Percentiles rank a stretch among this genome's conserved stretches.
Evolutionary conservation across 140 eudicot genomes (phyloP).

Genomic region (Cichorium intybus): DNA sequence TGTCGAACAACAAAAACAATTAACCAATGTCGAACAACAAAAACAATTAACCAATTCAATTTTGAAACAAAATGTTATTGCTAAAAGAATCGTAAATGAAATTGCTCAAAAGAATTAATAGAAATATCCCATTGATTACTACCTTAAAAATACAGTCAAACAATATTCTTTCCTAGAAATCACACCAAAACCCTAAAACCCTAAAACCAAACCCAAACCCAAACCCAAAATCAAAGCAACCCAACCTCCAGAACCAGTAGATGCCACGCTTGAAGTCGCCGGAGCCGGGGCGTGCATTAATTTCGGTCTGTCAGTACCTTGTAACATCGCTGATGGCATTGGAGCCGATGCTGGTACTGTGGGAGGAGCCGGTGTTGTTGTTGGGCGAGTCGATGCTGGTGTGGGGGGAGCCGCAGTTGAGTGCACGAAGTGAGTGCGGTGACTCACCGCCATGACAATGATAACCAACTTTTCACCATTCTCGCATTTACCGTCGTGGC

Average conservation of each 20-base stretch:
- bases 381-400: not conserved
- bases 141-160: slow-evolving; percentile 4
- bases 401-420: slow-evolving; percentile 18
- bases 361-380: not conserved
- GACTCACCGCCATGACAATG: slow-evolving; percentile 42
- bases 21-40: not conserved
- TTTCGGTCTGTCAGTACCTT: slow-evolving; percentile 6
- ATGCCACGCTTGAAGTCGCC: slow-evolving; percentile 1
- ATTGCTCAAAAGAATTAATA: not conserved
- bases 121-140: slow-evolving; percentile 1
- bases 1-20: not conserved
- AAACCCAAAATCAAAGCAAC: slow-evolving; percentile 18
- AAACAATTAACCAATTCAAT: not conserved
- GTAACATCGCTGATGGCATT: slow-evolving; percentile 8
- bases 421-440: not conserved
- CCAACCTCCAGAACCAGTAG: slow-evolving; percentile 8
- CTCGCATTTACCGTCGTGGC: slow-evolving; percentile 46
- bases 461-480: slow-evolving; percentile 49
- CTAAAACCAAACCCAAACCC: slow-evolving; percentile 14
- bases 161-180: not conserved
- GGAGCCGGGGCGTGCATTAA: slow-evolving; percentile 4
- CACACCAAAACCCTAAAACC: slow-evolving; percentile 4
- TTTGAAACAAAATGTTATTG: not conserved
- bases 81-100: not conserved
- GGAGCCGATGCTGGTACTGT: not conserved